phyloP scores from a whole-genome alignment of 1,139 yeast genomes.

The Taiozyma sp. region DNA sequence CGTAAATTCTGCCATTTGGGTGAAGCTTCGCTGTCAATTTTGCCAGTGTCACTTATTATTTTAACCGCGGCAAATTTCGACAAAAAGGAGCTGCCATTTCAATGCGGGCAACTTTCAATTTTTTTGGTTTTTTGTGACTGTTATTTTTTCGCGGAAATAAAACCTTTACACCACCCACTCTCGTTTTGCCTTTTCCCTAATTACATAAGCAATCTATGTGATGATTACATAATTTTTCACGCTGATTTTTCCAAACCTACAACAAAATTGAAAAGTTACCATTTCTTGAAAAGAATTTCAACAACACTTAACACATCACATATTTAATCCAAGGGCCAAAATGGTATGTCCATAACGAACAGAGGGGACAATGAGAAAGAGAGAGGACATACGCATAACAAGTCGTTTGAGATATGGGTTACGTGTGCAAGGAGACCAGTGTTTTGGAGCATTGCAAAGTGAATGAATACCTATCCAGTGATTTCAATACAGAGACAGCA shows the following conservation, averaged over 20 bases:
- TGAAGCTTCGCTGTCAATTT: too few species aligned
- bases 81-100: neutral
- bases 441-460: neutral
- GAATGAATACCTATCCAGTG: neutral
- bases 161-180: constrained; percentile 4
- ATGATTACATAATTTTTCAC: neutral
- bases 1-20: neutral
- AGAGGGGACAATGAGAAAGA: neutral
- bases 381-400: too few species aligned
- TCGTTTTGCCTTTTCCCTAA: neutral
- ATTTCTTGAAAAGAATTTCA: constrained; percentile 1
- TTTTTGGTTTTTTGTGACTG: too few species aligned
- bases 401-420: too few species aligned
- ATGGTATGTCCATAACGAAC: constrained; percentile 6
- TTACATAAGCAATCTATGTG: constrained; percentile 3
- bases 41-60: neutral
- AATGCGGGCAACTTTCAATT: neutral
- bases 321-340: constrained; percentile 1
- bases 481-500: neutral
- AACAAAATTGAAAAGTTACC: constrained; percentile 10
- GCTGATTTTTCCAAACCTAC: constrained; percentile 3
- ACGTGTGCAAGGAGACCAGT: neutral
- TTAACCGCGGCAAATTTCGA: neutral
- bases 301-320: neutral
- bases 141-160: too few species aligned